Base-by-base conservation (phyloP, 306 rosid genomes). In the Carpinus viminea region DNA sequence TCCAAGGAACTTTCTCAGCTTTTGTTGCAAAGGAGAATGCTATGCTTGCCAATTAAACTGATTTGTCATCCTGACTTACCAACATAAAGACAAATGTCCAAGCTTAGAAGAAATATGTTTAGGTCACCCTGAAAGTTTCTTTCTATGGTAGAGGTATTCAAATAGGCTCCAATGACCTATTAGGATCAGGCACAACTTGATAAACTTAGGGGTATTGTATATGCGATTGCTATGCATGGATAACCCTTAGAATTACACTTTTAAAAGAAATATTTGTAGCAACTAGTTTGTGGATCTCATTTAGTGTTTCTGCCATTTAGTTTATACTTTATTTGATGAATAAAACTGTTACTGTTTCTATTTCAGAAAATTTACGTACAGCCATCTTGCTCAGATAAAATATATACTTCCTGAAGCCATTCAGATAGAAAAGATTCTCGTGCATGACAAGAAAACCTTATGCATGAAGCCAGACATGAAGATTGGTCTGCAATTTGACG, bases 361-460 rank as follows among this genome's bases (percentile, higher is more conserved):
- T 85, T 83, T 15, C 89, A 90, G 95, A 80, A 46, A 89, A 45
- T 90, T 92, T 62, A 86, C 70, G 41, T 68, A 73, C 85, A 15
- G 13, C 68, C 88, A 90, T 83, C 93, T 89, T 78, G 92, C 92
- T 0, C 92, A 86, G 83, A 89, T 90, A n/a, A 87, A 86, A 70
- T 86, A 85, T 83, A 66, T 92, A 79, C 81, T 93, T 70, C 88
- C 91, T 34, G 91, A 93, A 81, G 87, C 88, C 50, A 34, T 89
- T 64, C 74, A 68, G 18, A 74, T 90, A 50, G 89, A 89, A 45
- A 84, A 72, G 81, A 82, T 82, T 71, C 54, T 86, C 57, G 80
- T 86, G 62, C 87, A 80, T 65, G 92, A 91, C 83, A 82, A 75
- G 77, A 84, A 83, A 72, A 86, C 82, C 74, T 84, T 79, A 74